phyloP scores from a whole-genome alignment of 352 stramenopile species.

The Globisporangium camurandrum region DNA sequence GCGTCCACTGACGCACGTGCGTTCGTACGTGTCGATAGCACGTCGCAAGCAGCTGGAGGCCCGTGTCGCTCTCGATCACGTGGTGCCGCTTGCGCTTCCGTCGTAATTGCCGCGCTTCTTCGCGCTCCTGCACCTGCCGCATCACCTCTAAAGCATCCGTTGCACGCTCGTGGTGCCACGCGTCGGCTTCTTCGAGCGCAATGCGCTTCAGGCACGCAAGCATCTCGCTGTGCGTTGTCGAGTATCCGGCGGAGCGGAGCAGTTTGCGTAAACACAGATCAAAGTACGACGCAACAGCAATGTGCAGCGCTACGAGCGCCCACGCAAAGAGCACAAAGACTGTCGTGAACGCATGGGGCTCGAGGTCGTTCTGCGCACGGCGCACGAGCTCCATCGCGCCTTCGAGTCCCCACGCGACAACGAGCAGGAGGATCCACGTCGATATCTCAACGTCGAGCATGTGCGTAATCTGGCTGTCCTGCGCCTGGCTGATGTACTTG shows the following conservation, averaged over 20 bases:
- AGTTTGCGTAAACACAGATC: constrained; percentile 19
- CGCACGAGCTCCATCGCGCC: constrained; percentile 11
- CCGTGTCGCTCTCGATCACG: constrained; percentile 14
- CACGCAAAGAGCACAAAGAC: constrained; percentile 31
- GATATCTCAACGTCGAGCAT: constrained; percentile 73
- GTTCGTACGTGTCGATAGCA: constrained; percentile 6
- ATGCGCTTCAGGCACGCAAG: constrained; percentile 17
- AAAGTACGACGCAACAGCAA: constrained; percentile 33
- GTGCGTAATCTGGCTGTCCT: constrained; percentile 73
- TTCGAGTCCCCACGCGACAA: constrained; percentile 35
- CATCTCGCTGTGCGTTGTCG: neutral
- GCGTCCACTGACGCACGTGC: neutral
- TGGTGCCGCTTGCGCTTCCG: neutral
- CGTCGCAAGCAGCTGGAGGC: constrained; percentile 22
- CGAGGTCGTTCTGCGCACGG: constrained; percentile 8
- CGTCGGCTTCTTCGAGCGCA: constrained; percentile 12
- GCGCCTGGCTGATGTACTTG: constrained; percentile 66
- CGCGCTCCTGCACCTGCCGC: constrained; percentile 11
- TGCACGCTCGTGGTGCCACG: constrained; percentile 13
- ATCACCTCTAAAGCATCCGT: constrained; percentile 20
- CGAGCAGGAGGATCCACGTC: constrained; percentile 51
- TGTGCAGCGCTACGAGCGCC: constrained; percentile 26
- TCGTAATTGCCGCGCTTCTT: constrained; percentile 7
- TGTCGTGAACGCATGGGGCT: constrained; percentile 26
- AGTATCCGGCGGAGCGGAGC: constrained; percentile 17